Percentiles rank a stretch among this genome's conserved stretches.
Conservation (phyloP, 106 monocot genomes). For the Acorus calamus region DNA sequence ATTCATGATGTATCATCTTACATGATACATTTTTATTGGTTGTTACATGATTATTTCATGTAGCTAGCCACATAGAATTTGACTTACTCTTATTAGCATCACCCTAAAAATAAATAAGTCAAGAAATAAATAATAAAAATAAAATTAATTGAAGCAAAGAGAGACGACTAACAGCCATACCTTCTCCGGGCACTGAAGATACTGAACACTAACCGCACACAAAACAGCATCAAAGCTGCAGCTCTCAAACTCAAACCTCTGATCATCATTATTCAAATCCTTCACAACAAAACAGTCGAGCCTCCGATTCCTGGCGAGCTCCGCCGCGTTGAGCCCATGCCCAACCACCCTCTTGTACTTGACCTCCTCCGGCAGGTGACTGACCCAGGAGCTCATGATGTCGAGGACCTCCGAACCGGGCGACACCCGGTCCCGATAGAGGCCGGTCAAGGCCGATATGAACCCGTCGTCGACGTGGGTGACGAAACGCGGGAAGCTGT, state of each 20-base stretch:
- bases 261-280: slow-evolving; percentile 56
- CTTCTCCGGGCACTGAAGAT: slow-evolving; percentile 74
- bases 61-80: too few relatives aligned
- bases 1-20: too few relatives aligned
- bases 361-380: slow-evolving; percentile 59
- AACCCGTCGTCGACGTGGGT: slow-evolving; percentile 72
- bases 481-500: slow-evolving; percentile 67
- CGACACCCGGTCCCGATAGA: slow-evolving; percentile 46
- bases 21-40: too few relatives aligned
- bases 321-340: slow-evolving; percentile 68
- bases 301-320: slow-evolving; percentile 52
- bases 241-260: slow-evolving; percentile 33
- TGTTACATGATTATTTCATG: too few relatives aligned
- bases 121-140: too few relatives aligned
- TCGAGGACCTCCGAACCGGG: slow-evolving; percentile 42
- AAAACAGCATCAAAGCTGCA: slow-evolving; percentile 65
- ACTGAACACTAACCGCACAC: slow-evolving; percentile 72
- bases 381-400: slow-evolving; percentile 94
- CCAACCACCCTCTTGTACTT: slow-evolving; percentile 51
- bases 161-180: slow-evolving; percentile 7
- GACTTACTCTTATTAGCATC: too few relatives aligned
- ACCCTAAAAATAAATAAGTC: too few relatives aligned
- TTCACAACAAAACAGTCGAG: slow-evolving; percentile 65
- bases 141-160: not conserved
- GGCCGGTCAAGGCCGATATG: slow-evolving; percentile 35